A percentile compares a stretch with the other conserved stretches of the same genome.
Evolutionary conservation across 177 flowering plant genomes (phyloP).

Genomic region (Vitis hybrid): DNA sequence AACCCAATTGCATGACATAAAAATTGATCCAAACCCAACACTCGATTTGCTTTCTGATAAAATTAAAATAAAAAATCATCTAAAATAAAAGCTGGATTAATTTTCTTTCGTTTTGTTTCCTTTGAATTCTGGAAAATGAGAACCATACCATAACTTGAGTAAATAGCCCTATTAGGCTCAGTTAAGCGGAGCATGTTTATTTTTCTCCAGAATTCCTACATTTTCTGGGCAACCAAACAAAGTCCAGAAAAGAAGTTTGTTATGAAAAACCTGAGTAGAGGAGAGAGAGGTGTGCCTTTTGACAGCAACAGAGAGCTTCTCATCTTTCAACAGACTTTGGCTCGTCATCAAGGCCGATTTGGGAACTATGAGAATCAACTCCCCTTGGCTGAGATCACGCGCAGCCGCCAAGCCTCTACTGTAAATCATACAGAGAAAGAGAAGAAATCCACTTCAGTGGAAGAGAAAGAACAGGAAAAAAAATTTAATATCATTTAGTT

Average conservation of each 20-base stretch:
- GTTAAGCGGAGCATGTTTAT: background rate
- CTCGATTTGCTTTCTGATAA: background rate
- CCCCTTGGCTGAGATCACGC: constrained; percentile 63
- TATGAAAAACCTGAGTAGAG: constrained; percentile 57
- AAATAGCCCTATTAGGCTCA: background rate
- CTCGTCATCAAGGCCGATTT: constrained; percentile 61
- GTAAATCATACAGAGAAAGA: constrained; percentile 14
- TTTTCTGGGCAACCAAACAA: background rate
- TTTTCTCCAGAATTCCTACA: background rate
- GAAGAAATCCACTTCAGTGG: background rate
- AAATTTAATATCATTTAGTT: background rate
- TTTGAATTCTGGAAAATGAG: background rate
- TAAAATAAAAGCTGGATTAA: too few species aligned
- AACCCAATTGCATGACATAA: too few species aligned
- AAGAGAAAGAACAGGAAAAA: background rate
- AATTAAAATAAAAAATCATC: background rate
- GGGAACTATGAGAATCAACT: constrained; percentile 77
- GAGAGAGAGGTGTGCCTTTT: constrained; percentile 44
- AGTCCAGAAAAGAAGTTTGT: background rate
- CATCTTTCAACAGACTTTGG: constrained; percentile 41
- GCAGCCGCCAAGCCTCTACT: constrained; percentile 87
- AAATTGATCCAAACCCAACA: too few species aligned
- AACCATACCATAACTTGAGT: background rate
- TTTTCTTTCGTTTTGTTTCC: background rate
- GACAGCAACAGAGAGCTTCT: constrained; percentile 38